Conservation (phyloP, 192 early-diverging fungal genomes). For the Umbelopsis sp. region DNA sequence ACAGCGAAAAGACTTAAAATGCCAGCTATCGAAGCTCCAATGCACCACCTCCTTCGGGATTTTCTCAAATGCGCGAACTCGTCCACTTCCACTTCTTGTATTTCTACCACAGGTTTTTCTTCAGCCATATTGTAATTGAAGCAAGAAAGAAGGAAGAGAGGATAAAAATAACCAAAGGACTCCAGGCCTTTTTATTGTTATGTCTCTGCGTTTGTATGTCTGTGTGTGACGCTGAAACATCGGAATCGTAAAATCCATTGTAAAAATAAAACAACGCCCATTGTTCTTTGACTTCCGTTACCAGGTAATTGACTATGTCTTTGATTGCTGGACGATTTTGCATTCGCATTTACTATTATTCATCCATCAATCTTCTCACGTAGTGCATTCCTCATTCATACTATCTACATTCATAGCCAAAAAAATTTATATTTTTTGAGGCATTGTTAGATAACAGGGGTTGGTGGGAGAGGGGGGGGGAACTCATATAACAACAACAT, state of each 20-base stretch:
- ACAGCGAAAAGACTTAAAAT: background rate
- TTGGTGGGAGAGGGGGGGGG: background rate
- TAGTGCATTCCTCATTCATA: too few species aligned
- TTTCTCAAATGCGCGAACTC: background rate
- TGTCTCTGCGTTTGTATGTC: too few species aligned
- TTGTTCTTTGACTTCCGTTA: background rate
- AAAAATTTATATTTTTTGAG: too few species aligned
- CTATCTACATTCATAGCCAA: too few species aligned
- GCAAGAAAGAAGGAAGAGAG: background rate
- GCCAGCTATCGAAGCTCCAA: background rate
- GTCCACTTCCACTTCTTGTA: background rate
- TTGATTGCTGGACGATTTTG: background rate
- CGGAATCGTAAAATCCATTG: background rate
- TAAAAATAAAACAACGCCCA: background rate
- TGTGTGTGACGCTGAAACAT: conserved; percentile 8
- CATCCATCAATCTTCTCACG: background rate
- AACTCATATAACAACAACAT: background rate
- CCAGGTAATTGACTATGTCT: background rate
- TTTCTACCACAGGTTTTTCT: background rate
- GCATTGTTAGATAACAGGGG: background rate
- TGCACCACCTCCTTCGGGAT: background rate
- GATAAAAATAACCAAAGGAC: background rate
- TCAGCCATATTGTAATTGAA: background rate
- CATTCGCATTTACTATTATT: background rate
- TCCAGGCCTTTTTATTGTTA: background rate